Conservation (phyloP, 1,284 basidiomycete genomes). For the Ganoderma resinaceum region DNA sequence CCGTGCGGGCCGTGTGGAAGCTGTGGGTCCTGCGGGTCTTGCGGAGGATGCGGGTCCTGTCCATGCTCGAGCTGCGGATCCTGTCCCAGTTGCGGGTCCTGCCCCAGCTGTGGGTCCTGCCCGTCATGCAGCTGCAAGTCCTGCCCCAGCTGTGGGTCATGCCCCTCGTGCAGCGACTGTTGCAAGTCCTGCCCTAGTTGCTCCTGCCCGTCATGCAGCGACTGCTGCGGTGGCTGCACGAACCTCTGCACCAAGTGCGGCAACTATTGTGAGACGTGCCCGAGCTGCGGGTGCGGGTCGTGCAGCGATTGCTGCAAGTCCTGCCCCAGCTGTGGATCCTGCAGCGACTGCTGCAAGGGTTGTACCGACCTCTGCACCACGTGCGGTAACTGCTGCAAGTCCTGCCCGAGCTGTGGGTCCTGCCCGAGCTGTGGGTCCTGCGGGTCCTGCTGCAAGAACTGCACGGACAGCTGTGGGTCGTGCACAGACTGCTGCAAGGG, state of each 20-base stretch:
- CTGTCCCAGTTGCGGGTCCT: not conserved
- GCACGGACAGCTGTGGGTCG: not conserved
- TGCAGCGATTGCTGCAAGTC: not conserved
- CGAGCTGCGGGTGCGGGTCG: no score
- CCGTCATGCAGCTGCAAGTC: no score
- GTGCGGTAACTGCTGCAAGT: not conserved
- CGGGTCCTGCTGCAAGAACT: not conserved
- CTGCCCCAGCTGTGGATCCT: not conserved
- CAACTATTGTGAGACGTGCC: not conserved
- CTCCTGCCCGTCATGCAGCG: not conserved
- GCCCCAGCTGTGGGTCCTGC: not conserved
- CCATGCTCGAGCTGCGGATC: not conserved
- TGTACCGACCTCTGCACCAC: not conserved
- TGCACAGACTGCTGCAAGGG: not conserved
- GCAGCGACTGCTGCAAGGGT: not conserved
- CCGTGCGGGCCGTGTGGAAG: not conserved
- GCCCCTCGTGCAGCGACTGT: not conserved
- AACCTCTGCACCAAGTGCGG: not conserved
- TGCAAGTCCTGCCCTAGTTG: not conserved
- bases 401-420: not conserved
- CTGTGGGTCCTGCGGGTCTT: not conserved
- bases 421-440: no score
- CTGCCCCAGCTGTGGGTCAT: not conserved
- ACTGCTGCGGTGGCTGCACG: not conserved
- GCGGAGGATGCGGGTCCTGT: not conserved